Conservation (phyloP, 805 yeast genomes). For the Zygotorulaspora sp. region DNA sequence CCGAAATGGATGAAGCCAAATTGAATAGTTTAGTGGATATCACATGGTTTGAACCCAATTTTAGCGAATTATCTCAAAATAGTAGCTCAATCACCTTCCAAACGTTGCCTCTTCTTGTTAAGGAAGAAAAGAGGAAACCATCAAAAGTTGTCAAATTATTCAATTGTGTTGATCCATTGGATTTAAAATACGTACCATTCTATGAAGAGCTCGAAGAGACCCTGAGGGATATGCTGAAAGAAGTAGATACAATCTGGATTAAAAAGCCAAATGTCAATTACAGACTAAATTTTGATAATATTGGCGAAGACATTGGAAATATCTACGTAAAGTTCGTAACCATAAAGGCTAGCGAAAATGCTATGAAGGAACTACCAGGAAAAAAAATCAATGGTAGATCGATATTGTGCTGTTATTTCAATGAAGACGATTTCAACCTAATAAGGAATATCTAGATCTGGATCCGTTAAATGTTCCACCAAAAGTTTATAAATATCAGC, state of each 20-base stretch:
- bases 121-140: slow-evolving; percentile 15
- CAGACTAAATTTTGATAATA: slow-evolving; percentile 41
- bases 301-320: slow-evolving; percentile 63
- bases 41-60: slow-evolving; percentile 25
- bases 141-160: slow-evolving; percentile 58
- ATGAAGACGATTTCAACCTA: slow-evolving; percentile 53
- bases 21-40: slow-evolving; percentile 4
- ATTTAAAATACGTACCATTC: slow-evolving; percentile 47
- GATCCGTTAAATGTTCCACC: slow-evolving; percentile 31
- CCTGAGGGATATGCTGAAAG: slow-evolving; percentile 37
- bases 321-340: slow-evolving; percentile 62
- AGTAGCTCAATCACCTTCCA: slow-evolving; percentile 31
- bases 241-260: slow-evolving; percentile 49
- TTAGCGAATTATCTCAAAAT: slow-evolving; percentile 18
- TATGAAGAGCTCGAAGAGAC: slow-evolving; percentile 50
- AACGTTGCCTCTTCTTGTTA: slow-evolving; percentile 38
- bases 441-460: slow-evolving; percentile 16
- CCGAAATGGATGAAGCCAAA: slow-evolving; percentile 4
- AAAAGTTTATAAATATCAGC: slow-evolving; percentile 46
- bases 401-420: slow-evolving; percentile 58
- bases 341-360: slow-evolving; percentile 48
- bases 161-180: slow-evolving; percentile 63
- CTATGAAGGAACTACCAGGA: slow-evolving; percentile 59
- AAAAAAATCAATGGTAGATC: slow-evolving; percentile 62
- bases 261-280: slow-evolving; percentile 50